Base-by-base conservation (phyloP, 2,329 filamentous ascomycete species). In the Catunica adiposa region DNA sequence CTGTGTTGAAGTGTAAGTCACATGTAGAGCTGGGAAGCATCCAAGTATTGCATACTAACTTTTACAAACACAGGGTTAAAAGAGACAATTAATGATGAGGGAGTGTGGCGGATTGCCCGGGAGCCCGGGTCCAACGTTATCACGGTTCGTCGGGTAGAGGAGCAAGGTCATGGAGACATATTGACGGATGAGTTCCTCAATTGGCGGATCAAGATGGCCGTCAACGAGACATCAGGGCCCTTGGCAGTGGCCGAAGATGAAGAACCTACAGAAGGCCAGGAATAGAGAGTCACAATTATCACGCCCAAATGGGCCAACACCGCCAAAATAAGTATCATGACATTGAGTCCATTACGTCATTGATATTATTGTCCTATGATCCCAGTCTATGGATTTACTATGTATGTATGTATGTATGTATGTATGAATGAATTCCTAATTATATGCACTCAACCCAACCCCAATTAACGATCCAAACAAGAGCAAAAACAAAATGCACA, bases 81-180 rank as follows among this genome's bases (percentile, higher is more conserved):
- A 59, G 76, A 76, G 44, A 73, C 73, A 0, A 79, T 82, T 20
- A 79, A 73, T 17, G 84, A 86, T 51, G 77, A 80, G 40, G 88
- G 87, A 0, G 82, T 94, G 1, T 97, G 88, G 84, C 79, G 82
- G 59, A 86, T 98, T 63, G 73, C 79, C 51, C 78, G 87, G 58
- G 71, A 68, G 55, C 78, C 83, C 54, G 77, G 78, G 40, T 77
- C 78, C 0, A 72, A 77, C 1, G 67, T 70, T 4, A 84, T 97
- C 58, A 84, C 92, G 62, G 77, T 94, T 0, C 84, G 78, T 67
- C 81, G 78, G 63, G 70, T 89, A 3, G 79, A 86, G 62, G 84
- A 88, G 60, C 78, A 77, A 1, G 87, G 87, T 0, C 80, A 86
- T 60, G 88, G 87, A 0, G 74, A 77, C 23, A 87, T 95, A 51